phyloP scores from a whole-genome alignment of 768 basidiomycete species.

The Agaricus blazei region DNA sequence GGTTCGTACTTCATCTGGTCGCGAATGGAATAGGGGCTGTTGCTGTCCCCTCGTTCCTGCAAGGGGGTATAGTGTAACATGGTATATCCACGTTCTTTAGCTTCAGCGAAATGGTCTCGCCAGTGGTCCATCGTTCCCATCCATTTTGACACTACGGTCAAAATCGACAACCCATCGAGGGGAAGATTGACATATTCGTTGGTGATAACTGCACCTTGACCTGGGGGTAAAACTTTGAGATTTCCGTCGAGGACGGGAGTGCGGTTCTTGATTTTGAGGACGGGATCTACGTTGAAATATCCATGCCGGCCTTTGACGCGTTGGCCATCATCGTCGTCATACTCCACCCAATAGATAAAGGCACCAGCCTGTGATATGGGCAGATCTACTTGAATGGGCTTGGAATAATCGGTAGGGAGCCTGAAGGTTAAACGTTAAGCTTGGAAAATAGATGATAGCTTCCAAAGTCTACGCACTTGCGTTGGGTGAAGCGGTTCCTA shows the following conservation, averaged over 20 bases:
- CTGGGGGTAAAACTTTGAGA: conserved; percentile 44
- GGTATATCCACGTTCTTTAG: conserved; percentile 88
- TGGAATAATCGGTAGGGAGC: conserved; percentile 81
- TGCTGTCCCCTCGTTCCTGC: conserved; percentile 84
- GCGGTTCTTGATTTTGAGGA: conserved; percentile 72
- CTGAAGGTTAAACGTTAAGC: conserved; percentile 33
- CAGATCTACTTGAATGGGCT: conserved; percentile 89
- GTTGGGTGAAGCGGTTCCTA: conserved; percentile 66
- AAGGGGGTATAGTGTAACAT: conserved; percentile 98
- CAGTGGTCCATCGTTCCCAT: conserved; percentile 84
- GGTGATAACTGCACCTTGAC: conserved; percentile 47
- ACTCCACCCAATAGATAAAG: conserved; percentile 93
- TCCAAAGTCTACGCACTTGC: conserved; percentile 51
- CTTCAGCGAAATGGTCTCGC: conserved; percentile 77
- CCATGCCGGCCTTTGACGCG: conserved; percentile 82
- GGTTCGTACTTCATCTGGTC: conserved; percentile 83
- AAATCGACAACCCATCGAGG: conserved; percentile 81
- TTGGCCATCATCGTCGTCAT: conserved; percentile 59
- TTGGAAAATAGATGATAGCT: conserved; percentile 9
- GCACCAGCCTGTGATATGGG: conserved; percentile 97
- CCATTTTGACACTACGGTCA: conserved; percentile 96
- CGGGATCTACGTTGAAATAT: conserved; percentile 95
- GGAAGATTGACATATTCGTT: conserved; percentile 63
- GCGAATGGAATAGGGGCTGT: conserved; percentile 91
- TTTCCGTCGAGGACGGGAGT: conserved; percentile 64